phyloP scores from a whole-genome alignment of 228 moss, liverwort and hornwort genomes.

The Sphagnum fallax region DNA sequence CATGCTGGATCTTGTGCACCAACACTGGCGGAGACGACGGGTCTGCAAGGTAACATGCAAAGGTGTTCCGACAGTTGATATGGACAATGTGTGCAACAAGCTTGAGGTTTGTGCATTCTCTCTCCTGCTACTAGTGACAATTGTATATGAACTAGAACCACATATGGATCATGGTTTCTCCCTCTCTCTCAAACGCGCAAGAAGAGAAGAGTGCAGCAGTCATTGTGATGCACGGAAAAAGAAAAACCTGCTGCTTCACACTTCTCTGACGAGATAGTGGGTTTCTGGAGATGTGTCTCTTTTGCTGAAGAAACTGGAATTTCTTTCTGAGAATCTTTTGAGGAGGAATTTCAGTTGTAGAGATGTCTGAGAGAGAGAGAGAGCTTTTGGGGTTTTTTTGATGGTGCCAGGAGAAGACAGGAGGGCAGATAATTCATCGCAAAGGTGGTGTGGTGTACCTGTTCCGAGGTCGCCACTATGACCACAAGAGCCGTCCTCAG shows the following conservation, averaged over 20 bases:
- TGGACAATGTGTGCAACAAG: slow-evolving; percentile 36
- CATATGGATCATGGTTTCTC: too few species aligned
- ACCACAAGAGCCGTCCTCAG: slow-evolving; percentile 33
- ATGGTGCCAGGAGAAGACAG: slow-evolving; percentile 31
- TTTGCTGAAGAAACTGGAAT: too few species aligned
- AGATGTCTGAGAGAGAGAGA: not conserved
- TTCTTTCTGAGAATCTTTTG: not conserved
- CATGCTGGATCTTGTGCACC: slow-evolving; percentile 46
- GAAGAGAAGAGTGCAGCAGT: too few species aligned
- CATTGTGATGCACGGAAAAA: too few species aligned
- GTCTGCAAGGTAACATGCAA: slow-evolving; percentile 44
- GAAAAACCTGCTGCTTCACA: not conserved
- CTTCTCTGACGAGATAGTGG: not conserved
- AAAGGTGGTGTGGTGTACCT: slow-evolving; percentile 29
- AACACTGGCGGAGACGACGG: slow-evolving; percentile 44
- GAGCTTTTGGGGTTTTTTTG: not conserved
- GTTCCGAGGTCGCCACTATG: slow-evolving; percentile 48
- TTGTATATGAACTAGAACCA: too few species aligned
- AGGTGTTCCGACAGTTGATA: slow-evolving; percentile 46
- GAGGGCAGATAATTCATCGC: slow-evolving; percentile 35
- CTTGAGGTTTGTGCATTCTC: slow-evolving; percentile 23
- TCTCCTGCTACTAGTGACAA: too few species aligned
- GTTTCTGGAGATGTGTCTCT: too few species aligned
- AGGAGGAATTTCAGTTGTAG: not conserved
- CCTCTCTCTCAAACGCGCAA: too few species aligned